A percentile compares a stretch with the other conserved stretches of the same genome.
These are phyloP conservation scores for Linnemannia hyalina DNA, from an alignment of 192 early-diverging fungal genomes.

Conservation along the genomic window DNA sequence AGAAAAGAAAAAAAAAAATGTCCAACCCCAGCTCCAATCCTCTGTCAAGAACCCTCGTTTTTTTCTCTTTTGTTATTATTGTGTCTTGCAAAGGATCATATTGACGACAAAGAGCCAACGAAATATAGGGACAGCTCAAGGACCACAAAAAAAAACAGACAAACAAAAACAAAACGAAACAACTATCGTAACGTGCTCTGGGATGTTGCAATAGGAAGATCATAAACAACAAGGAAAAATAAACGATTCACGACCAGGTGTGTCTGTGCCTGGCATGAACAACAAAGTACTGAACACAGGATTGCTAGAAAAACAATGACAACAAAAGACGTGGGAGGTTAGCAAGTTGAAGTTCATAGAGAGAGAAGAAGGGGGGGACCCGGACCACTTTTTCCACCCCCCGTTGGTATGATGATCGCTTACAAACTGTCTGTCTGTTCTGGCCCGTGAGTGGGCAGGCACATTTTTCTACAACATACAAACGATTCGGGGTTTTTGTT, in stretches of 20 bases:
- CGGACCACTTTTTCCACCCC: not conserved
- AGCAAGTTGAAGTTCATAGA: not conserved
- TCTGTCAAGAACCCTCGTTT: too few species aligned
- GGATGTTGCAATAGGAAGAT: not conserved
- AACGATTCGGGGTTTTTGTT: not conserved
- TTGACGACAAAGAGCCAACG: too few species aligned
- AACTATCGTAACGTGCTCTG: not conserved
- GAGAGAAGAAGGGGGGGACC: not conserved
- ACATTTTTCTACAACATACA: not conserved
- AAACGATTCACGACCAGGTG: not conserved
- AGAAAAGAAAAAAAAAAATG: too few species aligned
- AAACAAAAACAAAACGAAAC: not conserved
- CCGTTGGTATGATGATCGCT: not conserved
- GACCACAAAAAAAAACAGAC: not conserved
- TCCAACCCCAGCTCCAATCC: too few species aligned
- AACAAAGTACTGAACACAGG: too few species aligned
- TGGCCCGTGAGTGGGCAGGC: not conserved
- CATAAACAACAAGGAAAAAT: not conserved
- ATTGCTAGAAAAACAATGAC: not conserved
- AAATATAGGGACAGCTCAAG: not conserved
- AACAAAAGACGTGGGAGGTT: not conserved
- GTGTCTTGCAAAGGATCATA: too few species aligned
- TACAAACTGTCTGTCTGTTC: not conserved
- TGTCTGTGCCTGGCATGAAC: too few species aligned
- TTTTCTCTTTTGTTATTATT: too few species aligned